A percentile compares a stretch with the other conserved stretches of the same genome.
These are phyloP conservation scores for Monilinia vaccinii-corymbosi DNA, from an alignment of 2,329 filamentous ascomycete genomes.

Conservation along the genomic window DNA sequence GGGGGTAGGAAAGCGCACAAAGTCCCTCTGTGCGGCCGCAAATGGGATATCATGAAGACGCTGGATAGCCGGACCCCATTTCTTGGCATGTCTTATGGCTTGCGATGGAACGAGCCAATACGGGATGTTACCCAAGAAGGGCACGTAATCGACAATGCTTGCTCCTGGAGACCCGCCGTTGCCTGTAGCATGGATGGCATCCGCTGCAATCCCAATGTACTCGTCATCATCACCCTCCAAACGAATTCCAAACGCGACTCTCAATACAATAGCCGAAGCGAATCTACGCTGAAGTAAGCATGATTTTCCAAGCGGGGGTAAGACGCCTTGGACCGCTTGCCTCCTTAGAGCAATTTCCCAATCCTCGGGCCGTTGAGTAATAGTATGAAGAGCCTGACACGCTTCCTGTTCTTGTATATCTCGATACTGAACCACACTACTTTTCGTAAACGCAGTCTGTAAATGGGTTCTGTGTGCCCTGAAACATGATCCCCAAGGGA, in stretches of 20 bases:
- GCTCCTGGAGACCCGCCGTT: constrained; percentile 27
- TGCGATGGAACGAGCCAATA: constrained; percentile 27
- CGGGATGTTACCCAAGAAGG: constrained; percentile 30
- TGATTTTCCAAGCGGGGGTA: background rate
- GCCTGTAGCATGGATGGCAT: constrained; percentile 22
- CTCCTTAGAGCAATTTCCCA: constrained; percentile 7
- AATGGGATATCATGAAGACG: constrained; percentile 38
- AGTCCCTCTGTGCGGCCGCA: constrained; percentile 7
- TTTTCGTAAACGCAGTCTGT: constrained; percentile 36
- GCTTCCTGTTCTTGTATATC: constrained; percentile 30
- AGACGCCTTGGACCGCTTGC: background rate
- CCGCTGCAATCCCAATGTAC: constrained; percentile 33
- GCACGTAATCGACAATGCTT: constrained; percentile 41
- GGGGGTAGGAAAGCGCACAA: background rate
- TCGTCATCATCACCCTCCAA: constrained; percentile 32
- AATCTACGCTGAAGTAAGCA: constrained; percentile 28
- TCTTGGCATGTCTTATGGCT: constrained; percentile 25
- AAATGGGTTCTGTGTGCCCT: constrained; percentile 37
- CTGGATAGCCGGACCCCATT: constrained; percentile 29
- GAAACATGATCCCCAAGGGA: constrained; percentile 35
- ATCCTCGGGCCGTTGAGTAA: background rate
- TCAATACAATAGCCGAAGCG: constrained; percentile 34
- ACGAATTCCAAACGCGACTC: constrained; percentile 36
- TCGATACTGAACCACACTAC: constrained; percentile 30
- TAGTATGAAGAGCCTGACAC: constrained; percentile 1